A percentile compares a stretch with the other conserved stretches of the same genome.
Conservation (phyloP, 345 rosid genomes). For the Corchorus capsularis region DNA sequence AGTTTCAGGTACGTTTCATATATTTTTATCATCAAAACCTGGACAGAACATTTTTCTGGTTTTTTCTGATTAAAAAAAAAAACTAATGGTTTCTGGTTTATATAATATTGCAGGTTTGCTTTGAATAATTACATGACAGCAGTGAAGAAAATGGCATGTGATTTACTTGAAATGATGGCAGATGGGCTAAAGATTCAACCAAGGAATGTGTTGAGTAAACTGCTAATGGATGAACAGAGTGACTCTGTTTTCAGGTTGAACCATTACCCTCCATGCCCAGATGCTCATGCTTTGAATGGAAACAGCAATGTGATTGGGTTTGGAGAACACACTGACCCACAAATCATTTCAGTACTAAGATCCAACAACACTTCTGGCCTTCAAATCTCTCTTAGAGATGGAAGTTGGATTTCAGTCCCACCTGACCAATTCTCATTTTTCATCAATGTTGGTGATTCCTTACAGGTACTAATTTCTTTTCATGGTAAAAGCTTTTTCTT, state of each 20-base stretch:
- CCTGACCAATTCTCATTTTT: conserved; percentile 75
- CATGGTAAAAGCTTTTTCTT: neutral
- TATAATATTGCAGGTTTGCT: conserved; percentile 44
- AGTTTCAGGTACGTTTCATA: conserved; percentile 46
- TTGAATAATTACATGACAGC: conserved; percentile 60
- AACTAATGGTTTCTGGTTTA: neutral
- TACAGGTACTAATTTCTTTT: conserved; percentile 50
- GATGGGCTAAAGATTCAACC: conserved; percentile 70
- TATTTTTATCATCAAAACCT: too few relatives aligned
- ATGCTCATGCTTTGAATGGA: conserved; percentile 18
- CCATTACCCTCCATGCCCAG: conserved; percentile 67
- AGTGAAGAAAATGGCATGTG: conserved; percentile 63
- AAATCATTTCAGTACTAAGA: conserved; percentile 72
- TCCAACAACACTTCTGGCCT: conserved; percentile 91
- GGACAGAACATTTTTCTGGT: neutral
- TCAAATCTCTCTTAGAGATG: conserved; percentile 64
- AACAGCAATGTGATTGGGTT: conserved; percentile 54
- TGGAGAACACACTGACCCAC: conserved; percentile 95
- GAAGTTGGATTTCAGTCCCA: conserved; percentile 77
- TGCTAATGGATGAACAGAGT: conserved; percentile 61
- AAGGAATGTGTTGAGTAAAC: conserved; percentile 59
- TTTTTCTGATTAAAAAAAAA: neutral
- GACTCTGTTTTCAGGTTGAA: conserved; percentile 79
- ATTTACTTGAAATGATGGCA: conserved; percentile 66
- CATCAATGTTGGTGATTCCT: conserved; percentile 81